phyloP scores from a whole-genome alignment of 345 rosid species.

The Jatropha curcas region DNA sequence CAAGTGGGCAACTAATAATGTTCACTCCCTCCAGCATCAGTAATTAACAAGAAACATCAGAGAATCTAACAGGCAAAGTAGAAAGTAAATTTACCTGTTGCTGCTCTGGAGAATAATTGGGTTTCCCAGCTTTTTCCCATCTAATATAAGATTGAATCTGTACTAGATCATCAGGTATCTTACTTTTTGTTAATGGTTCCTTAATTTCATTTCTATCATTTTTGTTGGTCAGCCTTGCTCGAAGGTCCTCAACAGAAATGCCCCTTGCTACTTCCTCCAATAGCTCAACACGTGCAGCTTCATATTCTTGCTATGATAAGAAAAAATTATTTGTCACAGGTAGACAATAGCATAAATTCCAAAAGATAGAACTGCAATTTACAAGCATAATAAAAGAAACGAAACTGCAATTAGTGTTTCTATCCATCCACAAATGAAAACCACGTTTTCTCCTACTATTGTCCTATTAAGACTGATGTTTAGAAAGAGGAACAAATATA shows the following conservation, averaged over 20 bases:
- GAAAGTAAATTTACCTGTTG: slow-evolving; percentile 43
- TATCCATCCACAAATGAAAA: background rate
- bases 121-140: slow-evolving; percentile 85
- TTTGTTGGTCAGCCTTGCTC: slow-evolving; percentile 59
- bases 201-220: slow-evolving; percentile 44
- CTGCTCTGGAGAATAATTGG: slow-evolving; percentile 54
- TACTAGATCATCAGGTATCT: slow-evolving; percentile 60
- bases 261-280: slow-evolving; percentile 79
- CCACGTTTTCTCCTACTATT: background rate
- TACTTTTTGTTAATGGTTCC: slow-evolving; percentile 36
- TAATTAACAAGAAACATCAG: background rate
- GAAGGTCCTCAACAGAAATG: slow-evolving; percentile 69
- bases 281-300: slow-evolving; percentile 90
- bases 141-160: slow-evolving; percentile 65
- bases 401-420: background rate
- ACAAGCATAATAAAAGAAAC: background rate
- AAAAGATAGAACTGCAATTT: background rate
- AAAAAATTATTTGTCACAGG: background rate
- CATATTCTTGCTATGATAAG: slow-evolving; percentile 73
- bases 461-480: background rate
- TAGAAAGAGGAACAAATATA: background rate
- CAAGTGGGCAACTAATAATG: background rate
- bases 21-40: background rate
- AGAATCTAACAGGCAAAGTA: slow-evolving; percentile 14
- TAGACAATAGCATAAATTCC: background rate